These are phyloP conservation scores for Amphichorda felina DNA, from an alignment of 2,329 filamentous ascomycete species.

Conservation along the genomic window DNA sequence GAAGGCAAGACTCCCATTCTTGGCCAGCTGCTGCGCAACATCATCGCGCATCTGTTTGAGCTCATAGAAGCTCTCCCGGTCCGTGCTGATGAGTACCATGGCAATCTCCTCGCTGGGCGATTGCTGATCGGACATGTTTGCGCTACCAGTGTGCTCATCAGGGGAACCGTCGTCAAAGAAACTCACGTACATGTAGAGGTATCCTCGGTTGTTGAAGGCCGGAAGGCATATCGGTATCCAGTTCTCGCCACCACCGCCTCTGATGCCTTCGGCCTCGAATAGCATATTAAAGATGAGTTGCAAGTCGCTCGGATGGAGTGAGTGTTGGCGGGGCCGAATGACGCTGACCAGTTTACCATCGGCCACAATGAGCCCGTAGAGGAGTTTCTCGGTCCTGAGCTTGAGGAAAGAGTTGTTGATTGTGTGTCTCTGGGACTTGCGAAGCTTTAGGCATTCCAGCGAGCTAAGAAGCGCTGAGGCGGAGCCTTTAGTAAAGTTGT, in stretches of 20 bases:
- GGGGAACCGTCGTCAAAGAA: slow-evolving; percentile 58
- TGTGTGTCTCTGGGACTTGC: slow-evolving; percentile 72
- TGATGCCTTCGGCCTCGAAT: slow-evolving; percentile 86
- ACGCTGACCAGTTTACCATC: slow-evolving; percentile 91
- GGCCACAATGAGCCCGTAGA: slow-evolving; percentile 90
- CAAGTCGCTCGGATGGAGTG: slow-evolving; percentile 86
- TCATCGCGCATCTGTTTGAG: slow-evolving; percentile 62
- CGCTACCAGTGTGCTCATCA: slow-evolving; percentile 23
- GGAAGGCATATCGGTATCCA: slow-evolving; percentile 96
- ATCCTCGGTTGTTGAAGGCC: slow-evolving; percentile 93
- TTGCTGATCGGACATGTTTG: slow-evolving; percentile 47
- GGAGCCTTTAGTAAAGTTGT: slow-evolving; percentile 89
- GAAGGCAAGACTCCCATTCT: slow-evolving; percentile 61
- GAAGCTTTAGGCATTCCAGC: slow-evolving; percentile 83
- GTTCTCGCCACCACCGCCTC: slow-evolving; percentile 82
- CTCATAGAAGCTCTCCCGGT: slow-evolving; percentile 89
- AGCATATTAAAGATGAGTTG: slow-evolving; percentile 99
- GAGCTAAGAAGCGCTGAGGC: slow-evolving; percentile 80
- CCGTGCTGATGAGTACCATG: slow-evolving; percentile 80
- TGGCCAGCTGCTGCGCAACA: slow-evolving; percentile 56
- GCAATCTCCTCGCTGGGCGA: slow-evolving; percentile 72
- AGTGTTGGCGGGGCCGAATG: slow-evolving; percentile 86
- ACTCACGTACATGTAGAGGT: slow-evolving; percentile 98
- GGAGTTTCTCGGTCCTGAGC: slow-evolving; percentile 60
- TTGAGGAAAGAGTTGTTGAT: slow-evolving; percentile 86